phyloP scores from a whole-genome alignment of 2,329 filamentous ascomycete genomes.

The Aspergillus glaucus region DNA sequence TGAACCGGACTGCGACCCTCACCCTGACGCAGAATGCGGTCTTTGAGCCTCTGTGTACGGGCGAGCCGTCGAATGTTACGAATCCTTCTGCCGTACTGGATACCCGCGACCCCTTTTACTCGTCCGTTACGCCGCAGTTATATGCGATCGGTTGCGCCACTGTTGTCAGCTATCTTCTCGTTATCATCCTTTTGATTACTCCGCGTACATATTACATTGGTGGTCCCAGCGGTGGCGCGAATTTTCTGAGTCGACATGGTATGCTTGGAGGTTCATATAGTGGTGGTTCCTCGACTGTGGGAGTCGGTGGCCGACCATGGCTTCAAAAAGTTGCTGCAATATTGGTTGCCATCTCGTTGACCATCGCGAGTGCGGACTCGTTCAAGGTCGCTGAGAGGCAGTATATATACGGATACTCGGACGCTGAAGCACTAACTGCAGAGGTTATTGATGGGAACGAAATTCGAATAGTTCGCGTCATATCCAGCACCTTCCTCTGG shows the following conservation, averaged over 20 bases:
- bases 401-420: conserved; percentile 72
- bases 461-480: conserved; percentile 82
- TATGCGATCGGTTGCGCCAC: conserved; percentile 91
- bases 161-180: conserved; percentile 82
- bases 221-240: conserved; percentile 58
- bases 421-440: conserved; percentile 67
- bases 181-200: conserved; percentile 89
- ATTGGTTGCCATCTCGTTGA: conserved; percentile 71
- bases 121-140: conserved; percentile 84
- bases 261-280: conserved; percentile 75
- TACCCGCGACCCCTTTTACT: conserved; percentile 81
- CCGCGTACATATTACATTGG: conserved; percentile 90
- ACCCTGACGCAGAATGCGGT: conserved; percentile 45
- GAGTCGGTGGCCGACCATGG: conserved; percentile 87
- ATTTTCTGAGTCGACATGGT: conserved; percentile 71
- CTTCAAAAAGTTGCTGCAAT: conserved; percentile 69
- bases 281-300: conserved; percentile 62
- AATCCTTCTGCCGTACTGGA: conserved; percentile 53
- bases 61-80: conserved; percentile 22
- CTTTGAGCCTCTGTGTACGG: conserved; percentile 46
- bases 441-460: conserved; percentile 78
- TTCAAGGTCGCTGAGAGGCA: conserved; percentile 78
- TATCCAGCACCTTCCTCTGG: conserved; percentile 96
- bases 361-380: conserved; percentile 87
- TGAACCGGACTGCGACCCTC: conserved; percentile 37